Evolutionary conservation across 768 basidiomycete species (phyloP).

Genomic region (Epithele typhae): DNA sequence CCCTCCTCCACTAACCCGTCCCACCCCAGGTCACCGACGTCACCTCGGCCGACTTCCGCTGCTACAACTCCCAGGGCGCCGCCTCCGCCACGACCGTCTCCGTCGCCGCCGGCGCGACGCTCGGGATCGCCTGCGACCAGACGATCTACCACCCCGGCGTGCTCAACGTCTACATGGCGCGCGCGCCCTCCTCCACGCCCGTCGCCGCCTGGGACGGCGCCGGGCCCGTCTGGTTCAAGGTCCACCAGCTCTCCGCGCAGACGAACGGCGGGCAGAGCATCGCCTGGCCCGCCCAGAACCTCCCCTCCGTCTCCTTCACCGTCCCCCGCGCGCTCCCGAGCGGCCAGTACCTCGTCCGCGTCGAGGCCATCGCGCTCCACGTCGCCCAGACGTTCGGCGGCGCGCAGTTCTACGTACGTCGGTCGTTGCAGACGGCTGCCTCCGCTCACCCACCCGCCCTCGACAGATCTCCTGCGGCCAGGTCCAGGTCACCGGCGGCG

Average conservation of each 20-base stretch:
- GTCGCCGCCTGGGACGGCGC: slow-evolving; percentile 34
- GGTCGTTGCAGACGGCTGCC: neutral
- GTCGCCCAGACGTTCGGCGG: slow-evolving; percentile 23
- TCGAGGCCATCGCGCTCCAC: slow-evolving; percentile 29
- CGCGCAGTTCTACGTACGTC: slow-evolving; percentile 28
- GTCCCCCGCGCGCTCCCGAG: slow-evolving; percentile 27
- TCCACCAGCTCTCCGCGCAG: slow-evolving; percentile 31
- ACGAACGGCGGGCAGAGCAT: slow-evolving; percentile 19
- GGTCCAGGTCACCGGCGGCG: slow-evolving; percentile 30
- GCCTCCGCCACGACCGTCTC: slow-evolving; percentile 20
- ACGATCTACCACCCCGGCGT: slow-evolving; percentile 25
- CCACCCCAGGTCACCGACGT: slow-evolving; percentile 25
- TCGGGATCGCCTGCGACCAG: slow-evolving; percentile 27
- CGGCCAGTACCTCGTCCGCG: slow-evolving; percentile 31
- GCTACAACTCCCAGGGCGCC: slow-evolving; percentile 26
- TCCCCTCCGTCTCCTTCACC: slow-evolving; percentile 25
- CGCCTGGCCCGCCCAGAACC: slow-evolving; percentile 8
- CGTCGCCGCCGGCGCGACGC: slow-evolving; percentile 23
- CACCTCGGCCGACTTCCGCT: slow-evolving; percentile 25
- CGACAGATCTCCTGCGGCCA: slow-evolving; percentile 29
- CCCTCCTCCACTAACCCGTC: too few relatives aligned
- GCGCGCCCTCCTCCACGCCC: slow-evolving; percentile 20
- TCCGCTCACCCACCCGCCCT: too few relatives aligned
- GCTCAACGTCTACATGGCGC: slow-evolving; percentile 29
- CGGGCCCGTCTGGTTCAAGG: slow-evolving; percentile 39